Percentiles rank a stretch among this genome's conserved stretches.
Conservation (phyloP, 2,329 filamentous ascomycete genomes). For the Fusarium sp. region DNA sequence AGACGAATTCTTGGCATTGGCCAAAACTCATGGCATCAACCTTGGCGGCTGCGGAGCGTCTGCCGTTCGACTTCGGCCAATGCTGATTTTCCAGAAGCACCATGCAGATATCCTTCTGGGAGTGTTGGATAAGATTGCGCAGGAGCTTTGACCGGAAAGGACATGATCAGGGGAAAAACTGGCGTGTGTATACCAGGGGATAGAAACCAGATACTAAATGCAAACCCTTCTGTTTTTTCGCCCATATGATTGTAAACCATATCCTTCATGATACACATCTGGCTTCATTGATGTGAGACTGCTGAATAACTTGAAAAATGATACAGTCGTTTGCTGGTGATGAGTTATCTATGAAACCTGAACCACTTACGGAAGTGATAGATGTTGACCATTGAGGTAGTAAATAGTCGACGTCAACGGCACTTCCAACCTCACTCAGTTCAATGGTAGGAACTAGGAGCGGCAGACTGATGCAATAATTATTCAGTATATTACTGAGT, state of each 20-base stretch:
- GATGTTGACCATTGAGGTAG: too few relatives aligned
- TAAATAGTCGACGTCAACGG: too few relatives aligned
- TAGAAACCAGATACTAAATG: not conserved
- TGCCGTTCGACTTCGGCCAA: not conserved
- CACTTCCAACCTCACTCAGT: too few relatives aligned
- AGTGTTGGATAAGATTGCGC: not conserved
- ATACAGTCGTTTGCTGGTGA: too few relatives aligned
- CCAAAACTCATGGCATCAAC: not conserved
- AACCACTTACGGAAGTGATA: too few relatives aligned
- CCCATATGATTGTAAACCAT: not conserved
- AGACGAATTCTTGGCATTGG: not conserved
- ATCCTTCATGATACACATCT: too few relatives aligned
- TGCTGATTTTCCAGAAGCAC: slow-evolving; percentile 1
- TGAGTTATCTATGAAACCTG: too few relatives aligned
- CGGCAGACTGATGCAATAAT: too few relatives aligned
- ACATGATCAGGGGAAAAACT: not conserved
- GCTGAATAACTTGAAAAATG: too few relatives aligned
- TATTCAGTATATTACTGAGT: too few relatives aligned
- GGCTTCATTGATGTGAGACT: too few relatives aligned
- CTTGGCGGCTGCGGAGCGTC: not conserved
- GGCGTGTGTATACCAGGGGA: not conserved
- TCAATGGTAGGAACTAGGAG: too few relatives aligned
- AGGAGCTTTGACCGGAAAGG: not conserved
- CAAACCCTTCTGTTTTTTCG: not conserved
- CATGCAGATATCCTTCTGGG: not conserved